Conservation (phyloP, 2,329 filamentous ascomycete genomes). For the Pestalotiopsis sp. region DNA sequence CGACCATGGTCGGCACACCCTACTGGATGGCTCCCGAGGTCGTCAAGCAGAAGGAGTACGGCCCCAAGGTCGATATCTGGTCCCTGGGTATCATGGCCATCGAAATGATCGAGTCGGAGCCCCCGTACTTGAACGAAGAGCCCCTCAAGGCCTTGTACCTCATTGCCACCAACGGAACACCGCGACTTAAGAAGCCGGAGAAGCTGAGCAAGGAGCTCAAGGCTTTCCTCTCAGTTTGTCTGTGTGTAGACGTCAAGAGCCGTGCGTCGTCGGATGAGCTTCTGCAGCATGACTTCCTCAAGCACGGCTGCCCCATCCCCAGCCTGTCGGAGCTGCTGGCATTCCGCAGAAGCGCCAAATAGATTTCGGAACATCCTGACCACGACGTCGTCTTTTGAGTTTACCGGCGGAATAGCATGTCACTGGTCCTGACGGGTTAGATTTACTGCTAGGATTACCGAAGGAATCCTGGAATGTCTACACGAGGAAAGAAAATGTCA, state of each 20-base stretch:
- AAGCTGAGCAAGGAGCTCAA: constrained; percentile 98
- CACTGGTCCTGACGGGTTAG: background rate
- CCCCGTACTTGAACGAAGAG: constrained; percentile 96
- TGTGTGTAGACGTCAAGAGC: constrained; percentile 95
- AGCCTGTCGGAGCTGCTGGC: constrained; percentile 86
- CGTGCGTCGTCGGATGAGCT: constrained; percentile 90
- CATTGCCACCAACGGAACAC: constrained; percentile 97
- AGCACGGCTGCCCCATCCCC: constrained; percentile 81
- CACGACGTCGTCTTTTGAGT: background rate
- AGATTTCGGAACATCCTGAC: constrained; percentile 25
- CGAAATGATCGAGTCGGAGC: constrained; percentile 99
- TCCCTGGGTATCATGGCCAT: constrained; percentile 99
- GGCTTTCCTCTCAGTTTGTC: constrained; percentile 92
- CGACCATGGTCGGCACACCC: constrained; percentile 98
- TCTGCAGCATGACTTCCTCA: constrained; percentile 89
- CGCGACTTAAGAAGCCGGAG: constrained; percentile 95
- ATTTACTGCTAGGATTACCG: background rate
- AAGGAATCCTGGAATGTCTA: background rate
- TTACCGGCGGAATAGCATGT: background rate
- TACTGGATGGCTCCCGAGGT: constrained; percentile 99
- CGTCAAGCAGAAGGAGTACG: constrained; percentile 99
- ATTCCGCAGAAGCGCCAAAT: constrained; percentile 78
- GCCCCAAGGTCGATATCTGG: constrained; percentile 98
- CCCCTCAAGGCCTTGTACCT: constrained; percentile 96
- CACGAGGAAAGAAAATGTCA: background rate